These are phyloP conservation scores for Paracoccidioides lutzii DNA, from an alignment of 2,329 filamentous ascomycete species.

Conservation along the genomic window DNA sequence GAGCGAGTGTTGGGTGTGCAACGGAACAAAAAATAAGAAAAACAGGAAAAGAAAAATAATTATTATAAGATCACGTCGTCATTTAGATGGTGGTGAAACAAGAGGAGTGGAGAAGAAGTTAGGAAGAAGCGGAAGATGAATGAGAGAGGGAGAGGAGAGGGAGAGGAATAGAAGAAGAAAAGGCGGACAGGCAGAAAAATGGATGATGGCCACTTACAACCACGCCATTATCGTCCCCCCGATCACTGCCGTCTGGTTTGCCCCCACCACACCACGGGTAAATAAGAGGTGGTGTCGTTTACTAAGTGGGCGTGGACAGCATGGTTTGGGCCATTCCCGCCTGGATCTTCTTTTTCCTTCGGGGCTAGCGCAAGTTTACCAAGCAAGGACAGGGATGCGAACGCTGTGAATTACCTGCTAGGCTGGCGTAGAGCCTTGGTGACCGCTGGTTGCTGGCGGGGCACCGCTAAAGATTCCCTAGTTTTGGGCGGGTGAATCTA, in stretches of 20 bases:
- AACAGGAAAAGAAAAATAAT: slow-evolving; percentile 5
- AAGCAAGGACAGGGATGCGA: neutral
- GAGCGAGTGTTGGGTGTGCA: slow-evolving; percentile 21
- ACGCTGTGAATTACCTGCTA: neutral
- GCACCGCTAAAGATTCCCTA: neutral
- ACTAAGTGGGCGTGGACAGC: neutral
- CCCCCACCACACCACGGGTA: slow-evolving; percentile 14
- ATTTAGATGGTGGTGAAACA: slow-evolving; percentile 13
- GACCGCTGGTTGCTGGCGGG: neutral
- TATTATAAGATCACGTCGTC: slow-evolving; percentile 2
- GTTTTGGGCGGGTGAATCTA: too few relatives aligned
- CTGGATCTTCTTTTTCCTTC: neutral
- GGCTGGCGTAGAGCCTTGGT: too few relatives aligned
- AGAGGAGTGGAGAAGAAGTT: slow-evolving; percentile 17
- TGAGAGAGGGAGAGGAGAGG: slow-evolving; percentile 2
- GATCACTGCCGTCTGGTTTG: neutral
- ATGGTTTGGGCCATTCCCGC: neutral
- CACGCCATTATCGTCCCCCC: neutral
- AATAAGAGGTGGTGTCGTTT: slow-evolving; percentile 3
- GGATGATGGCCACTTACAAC: neutral
- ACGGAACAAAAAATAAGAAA: neutral
- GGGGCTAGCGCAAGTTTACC: neutral
- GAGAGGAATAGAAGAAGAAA: neutral
- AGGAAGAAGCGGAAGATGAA: slow-evolving; percentile 9
- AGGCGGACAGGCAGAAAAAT: neutral